Evolutionary conservation across 1,139 yeast genomes (phyloP), one percentile per base, ranked within the genome.

Genomic region (Debaryomycetaceae sp.): DNA sequence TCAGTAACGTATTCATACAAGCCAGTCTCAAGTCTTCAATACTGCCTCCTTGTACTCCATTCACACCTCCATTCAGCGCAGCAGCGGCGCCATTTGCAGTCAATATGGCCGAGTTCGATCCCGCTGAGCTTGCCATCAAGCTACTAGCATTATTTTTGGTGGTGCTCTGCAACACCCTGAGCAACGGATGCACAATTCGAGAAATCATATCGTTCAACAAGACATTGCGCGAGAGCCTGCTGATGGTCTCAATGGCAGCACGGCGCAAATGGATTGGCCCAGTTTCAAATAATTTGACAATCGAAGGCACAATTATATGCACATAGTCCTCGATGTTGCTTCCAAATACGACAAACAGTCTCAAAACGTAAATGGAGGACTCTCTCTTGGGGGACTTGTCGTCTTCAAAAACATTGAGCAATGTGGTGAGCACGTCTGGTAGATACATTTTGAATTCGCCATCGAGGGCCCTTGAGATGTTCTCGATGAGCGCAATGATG

Each of bases 401-500:
- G 34, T 77, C 78, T 34, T 85, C 95, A 37, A 91, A 65, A 3
- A 86, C 84, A 30, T 81, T 80, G 30, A 91, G 61, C 50, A 91
- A 66, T 30, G 85, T 61, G 0, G 93, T 86, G 32, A 91, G 65
- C 2, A 91, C 75, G 18, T 78, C 78, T 0, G 96, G 85, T 38
- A 93, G 64, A 50, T 82, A 82, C 54, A 81, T 70, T 46, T 86
- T 89, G 59, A 93, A 91, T 47, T 91, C 98, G 2, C 95, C 94
- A 39, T 86, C 95, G 34, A 91, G 64, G 0, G 96, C 91, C 32
- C 76, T 74, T 0, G 96, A 84, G 28, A 91, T 76, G 1, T 91
- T 76, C 48, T 91, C 97, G 22, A 89, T 77, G 28, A 91, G 71
- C 18, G 81, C 75, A 27, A 91, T 76, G 18, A 91, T 83, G 0